A percentile compares a stretch with the other conserved stretches of the same genome.
Evolutionary conservation across 169 alveolate species (phyloP).

Genomic region (Plasmodium billcollinsi): DNA sequence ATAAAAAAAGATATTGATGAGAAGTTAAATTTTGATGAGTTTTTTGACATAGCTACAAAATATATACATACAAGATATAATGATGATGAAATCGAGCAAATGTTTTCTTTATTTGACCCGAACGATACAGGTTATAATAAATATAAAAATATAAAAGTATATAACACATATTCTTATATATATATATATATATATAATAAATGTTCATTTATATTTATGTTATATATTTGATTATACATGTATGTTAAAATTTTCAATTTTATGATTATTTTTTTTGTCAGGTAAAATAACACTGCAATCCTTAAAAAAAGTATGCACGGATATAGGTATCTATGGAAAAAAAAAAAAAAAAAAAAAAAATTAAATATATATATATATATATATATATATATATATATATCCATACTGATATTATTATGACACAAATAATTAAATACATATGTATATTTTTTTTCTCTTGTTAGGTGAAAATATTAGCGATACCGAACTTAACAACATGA

Average conservation of each 20-base stretch:
- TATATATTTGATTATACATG: not conserved
- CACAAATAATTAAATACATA: not conserved
- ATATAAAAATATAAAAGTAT: not conserved
- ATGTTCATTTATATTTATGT: not conserved
- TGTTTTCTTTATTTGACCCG: constrained; percentile 65
- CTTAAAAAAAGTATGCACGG: constrained; percentile 38
- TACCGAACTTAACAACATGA: constrained; percentile 44
- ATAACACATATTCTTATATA: not conserved
- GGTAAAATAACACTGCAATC: constrained; percentile 47
- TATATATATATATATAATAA: not conserved
- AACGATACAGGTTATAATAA: constrained; percentile 63
- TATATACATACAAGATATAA: constrained; percentile 64
- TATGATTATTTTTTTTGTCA: not conserved
- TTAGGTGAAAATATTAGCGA: constrained; percentile 59
- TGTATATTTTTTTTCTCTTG: not conserved
- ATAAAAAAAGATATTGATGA: constrained; percentile 57
- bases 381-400: not conserved
- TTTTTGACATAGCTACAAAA: constrained; percentile 66
- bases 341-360: no score
- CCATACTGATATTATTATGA: no score
- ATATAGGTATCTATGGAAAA: constrained; percentile 22
- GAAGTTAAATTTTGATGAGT: constrained; percentile 67
- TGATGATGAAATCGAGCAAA: constrained; percentile 62
- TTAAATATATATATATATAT: not conserved
- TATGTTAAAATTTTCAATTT: not conserved